phyloP scores from a whole-genome alignment of 2,329 filamentous ascomycete species.

The Colletotrichum australisinense region DNA sequence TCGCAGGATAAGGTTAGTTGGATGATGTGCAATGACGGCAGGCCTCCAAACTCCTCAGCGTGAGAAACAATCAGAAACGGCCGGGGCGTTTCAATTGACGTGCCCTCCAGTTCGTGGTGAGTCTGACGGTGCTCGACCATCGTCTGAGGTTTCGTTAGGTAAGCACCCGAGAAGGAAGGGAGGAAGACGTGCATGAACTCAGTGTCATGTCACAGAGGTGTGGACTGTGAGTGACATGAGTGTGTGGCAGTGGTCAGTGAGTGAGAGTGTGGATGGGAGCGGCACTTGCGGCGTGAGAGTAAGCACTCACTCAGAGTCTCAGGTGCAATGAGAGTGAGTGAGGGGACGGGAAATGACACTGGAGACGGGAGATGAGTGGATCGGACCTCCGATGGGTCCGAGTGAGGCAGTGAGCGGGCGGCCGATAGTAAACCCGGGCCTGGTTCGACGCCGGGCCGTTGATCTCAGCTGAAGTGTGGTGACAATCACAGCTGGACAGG shows the following conservation, averaged over 20 bases:
- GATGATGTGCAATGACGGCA: background rate
- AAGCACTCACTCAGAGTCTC: background rate
- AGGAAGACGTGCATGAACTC: background rate
- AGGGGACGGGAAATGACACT: conserved; percentile 8
- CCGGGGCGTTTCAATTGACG: conserved; percentile 18
- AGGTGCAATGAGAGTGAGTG: background rate
- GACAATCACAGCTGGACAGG: background rate
- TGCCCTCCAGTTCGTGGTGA: background rate
- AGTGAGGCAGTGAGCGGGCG: background rate
- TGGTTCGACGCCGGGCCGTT: conserved; percentile 11
- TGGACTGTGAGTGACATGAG: background rate
- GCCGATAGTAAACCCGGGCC: conserved; percentile 3
- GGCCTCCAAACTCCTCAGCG: background rate
- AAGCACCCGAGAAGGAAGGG: background rate
- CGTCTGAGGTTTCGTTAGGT: conserved; percentile 18
- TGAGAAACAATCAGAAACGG: conserved; percentile 18
- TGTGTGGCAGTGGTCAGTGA: too few species aligned
- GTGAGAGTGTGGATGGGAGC: background rate
- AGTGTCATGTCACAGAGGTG: too few species aligned
- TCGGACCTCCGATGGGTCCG: conserved; percentile 5
- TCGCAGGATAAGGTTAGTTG: background rate
- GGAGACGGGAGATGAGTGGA: background rate
- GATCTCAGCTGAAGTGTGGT: conserved; percentile 1
- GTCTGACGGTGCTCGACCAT: background rate
- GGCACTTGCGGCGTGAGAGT: background rate